Evolutionary conservation across 495 filamentous ascomycete species (phyloP).

Genomic region (Apodospora peruviana): DNA sequence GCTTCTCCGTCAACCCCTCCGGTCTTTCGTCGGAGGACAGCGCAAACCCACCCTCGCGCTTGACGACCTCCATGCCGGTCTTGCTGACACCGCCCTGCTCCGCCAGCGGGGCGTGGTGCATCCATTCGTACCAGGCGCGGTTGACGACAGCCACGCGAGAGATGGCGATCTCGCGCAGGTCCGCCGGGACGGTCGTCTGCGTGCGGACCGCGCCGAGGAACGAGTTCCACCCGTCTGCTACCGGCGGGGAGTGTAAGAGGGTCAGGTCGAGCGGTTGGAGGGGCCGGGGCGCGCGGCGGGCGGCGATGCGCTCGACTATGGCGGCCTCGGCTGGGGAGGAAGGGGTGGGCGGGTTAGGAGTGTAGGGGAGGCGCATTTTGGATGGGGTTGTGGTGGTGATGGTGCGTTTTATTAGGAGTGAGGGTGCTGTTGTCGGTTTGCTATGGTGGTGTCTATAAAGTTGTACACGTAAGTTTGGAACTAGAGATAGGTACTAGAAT

Average conservation of each 20-base stretch:
- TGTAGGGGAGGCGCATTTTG: slow-evolving; percentile 71
- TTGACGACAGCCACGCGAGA: slow-evolving; percentile 71
- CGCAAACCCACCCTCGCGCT: slow-evolving; percentile 9
- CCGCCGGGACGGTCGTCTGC: slow-evolving; percentile 50
- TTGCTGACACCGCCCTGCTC: slow-evolving; percentile 40
- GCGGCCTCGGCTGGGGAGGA: slow-evolving; percentile 42
- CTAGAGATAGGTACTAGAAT: too few species aligned
- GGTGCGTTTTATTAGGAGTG: too few species aligned
- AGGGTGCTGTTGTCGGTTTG: too few species aligned
- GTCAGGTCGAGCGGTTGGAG: slow-evolving; percentile 68
- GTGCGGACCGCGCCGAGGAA: slow-evolving; percentile 73
- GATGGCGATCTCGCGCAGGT: slow-evolving; percentile 66
- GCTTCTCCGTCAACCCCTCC: slow-evolving; percentile 43
- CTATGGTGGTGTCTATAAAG: too few species aligned
- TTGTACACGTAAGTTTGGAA: too few species aligned
- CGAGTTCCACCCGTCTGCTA: slow-evolving; percentile 76
- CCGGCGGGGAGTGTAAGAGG: slow-evolving; percentile 64
- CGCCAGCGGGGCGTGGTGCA: slow-evolving; percentile 63
- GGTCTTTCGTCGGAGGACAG: slow-evolving; percentile 4
- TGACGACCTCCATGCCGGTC: slow-evolving; percentile 40
- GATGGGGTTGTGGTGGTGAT: neutral
- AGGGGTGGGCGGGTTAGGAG: slow-evolving; percentile 50
- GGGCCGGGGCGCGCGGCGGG: slow-evolving; percentile 56
- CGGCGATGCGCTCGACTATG: slow-evolving; percentile 56
- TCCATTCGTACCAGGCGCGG: slow-evolving; percentile 74